Base-by-base conservation (phyloP, 805 yeast genomes). In the Spathaspora gorwiae region DNA sequence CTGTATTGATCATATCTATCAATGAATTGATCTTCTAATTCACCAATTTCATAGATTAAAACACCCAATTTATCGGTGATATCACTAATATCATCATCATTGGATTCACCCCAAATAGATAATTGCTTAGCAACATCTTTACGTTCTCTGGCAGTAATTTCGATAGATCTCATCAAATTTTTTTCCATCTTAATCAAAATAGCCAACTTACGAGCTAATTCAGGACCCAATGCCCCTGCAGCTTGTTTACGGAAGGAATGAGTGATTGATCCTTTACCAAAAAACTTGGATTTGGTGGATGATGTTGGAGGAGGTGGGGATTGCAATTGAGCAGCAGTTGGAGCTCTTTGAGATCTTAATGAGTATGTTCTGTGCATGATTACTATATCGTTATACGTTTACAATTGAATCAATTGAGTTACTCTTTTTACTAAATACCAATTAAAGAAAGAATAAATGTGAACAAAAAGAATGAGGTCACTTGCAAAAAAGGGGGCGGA, bases 1-100 rank as follows among this genome's bases (percentile, higher is more conserved):
- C 98, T 84, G 83, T 94, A 94, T 74, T 90, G 95, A 70, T 92
- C 99, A 74, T 94, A 94, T 76, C 89, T 89, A 79, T 94, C 99
- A 64, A 92, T 89, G 79, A 88, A 90, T 70, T 89, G 96, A 73
- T 94, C 98, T 77, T 92, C 98, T 62, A 94, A 81, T 78, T 92
- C 98, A 71, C 96, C 97, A 64, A 94, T 80, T 78, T 92, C 98
- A 74, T 84, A 92, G 62, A 94, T 82, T 54, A 92, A 78, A 45
- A 92, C 97, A 65, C 98, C 98, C 66, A 92, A 80, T 73, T 94
- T 90, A 73, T 92, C 99, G 56, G 98, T 92, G 53, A 92, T 90
- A 69, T 92, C 98, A 50, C 94, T 83, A 46, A 92, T 96, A 61
- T 92, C 99, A 61, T 92, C 98, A 66, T 92, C 98, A 65, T 90